phyloP scores from a whole-genome alignment of 2,329 filamentous ascomycete genomes.

The Cladobotryum mycophilum region DNA sequence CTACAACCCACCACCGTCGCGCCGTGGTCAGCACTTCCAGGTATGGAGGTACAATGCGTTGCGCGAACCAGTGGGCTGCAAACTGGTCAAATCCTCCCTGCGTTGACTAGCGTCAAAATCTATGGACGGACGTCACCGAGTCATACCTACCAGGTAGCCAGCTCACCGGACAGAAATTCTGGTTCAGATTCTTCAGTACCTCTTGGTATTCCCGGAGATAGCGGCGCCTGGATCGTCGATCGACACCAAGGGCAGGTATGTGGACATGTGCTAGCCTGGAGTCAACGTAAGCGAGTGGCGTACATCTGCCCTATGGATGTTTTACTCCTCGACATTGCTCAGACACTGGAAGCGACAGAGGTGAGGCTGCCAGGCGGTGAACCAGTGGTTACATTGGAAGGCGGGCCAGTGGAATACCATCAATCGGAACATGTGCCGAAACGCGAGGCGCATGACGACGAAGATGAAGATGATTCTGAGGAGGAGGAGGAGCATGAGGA shows the following conservation, averaged over 20 bases:
- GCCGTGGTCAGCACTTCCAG: slow-evolving; percentile 57
- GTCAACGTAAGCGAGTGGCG: slow-evolving; percentile 68
- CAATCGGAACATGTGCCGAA: slow-evolving; percentile 11
- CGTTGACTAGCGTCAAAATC: slow-evolving; percentile 79
- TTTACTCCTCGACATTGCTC: slow-evolving; percentile 75
- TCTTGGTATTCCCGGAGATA: slow-evolving; percentile 75
- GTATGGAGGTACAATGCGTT: slow-evolving; percentile 77
- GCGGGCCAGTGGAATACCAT: slow-evolving; percentile 4
- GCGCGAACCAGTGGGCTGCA: slow-evolving; percentile 82
- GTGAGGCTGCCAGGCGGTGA: slow-evolving; percentile 65
- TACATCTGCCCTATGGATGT: slow-evolving; percentile 97
- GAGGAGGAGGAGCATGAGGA: slow-evolving; percentile 16
- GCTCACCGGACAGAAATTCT: slow-evolving; percentile 16
- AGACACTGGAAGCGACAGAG: slow-evolving; percentile 63
- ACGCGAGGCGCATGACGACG: not conserved
- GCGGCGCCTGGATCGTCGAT: slow-evolving; percentile 87
- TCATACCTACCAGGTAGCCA: slow-evolving; percentile 58
- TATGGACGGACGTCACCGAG: slow-evolving; percentile 77
- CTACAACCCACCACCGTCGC: slow-evolving; percentile 54
- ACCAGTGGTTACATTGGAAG: slow-evolving; percentile 29
- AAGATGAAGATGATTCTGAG: slow-evolving; percentile 18
- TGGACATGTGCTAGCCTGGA: slow-evolving; percentile 88
- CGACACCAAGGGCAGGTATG: slow-evolving; percentile 72
- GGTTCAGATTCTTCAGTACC: slow-evolving; percentile 23
- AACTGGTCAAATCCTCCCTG: slow-evolving; percentile 68